Evolutionary conservation across 371 early-diverging fungal genomes (phyloP).

Genomic region (Rhizopus stolonifer): DNA sequence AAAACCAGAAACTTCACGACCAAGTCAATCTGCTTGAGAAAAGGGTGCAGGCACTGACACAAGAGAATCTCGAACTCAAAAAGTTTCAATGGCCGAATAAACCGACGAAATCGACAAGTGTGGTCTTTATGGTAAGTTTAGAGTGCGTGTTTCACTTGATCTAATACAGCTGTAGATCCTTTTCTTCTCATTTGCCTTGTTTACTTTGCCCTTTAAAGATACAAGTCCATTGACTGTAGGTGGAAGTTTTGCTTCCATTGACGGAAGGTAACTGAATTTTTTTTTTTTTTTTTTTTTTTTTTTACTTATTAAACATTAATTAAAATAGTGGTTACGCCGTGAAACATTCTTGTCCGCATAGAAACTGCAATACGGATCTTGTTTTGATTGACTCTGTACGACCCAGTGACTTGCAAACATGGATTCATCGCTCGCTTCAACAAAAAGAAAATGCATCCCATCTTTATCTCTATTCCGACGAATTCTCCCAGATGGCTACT

Average conservation of each 20-base stretch:
- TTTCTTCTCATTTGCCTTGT: constrained; percentile 62
- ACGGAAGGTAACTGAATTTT: not conserved
- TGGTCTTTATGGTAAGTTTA: constrained; percentile 68
- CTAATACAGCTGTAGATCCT: constrained; percentile 43
- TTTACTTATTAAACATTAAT: not conserved
- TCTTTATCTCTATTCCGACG: constrained; percentile 41
- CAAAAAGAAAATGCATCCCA: constrained; percentile 2
- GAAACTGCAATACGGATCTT: constrained; percentile 24
- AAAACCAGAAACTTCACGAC: constrained; percentile 59
- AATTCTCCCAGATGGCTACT: constrained; percentile 41
- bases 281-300: not conserved
- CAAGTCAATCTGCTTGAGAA: constrained; percentile 64
- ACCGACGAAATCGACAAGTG: constrained; percentile 47
- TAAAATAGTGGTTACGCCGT: constrained; percentile 7
- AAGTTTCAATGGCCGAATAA: constrained; percentile 1
- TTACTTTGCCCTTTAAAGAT: constrained; percentile 53
- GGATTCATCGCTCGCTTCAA: constrained; percentile 35
- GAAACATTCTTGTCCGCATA: constrained; percentile 7
- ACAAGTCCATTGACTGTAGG: constrained; percentile 55
- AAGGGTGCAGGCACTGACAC: constrained; percentile 32
- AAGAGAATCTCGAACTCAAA: constrained; percentile 30
- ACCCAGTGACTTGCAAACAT: constrained; percentile 36
- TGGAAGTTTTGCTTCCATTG: constrained; percentile 19
- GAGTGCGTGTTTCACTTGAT: not conserved
- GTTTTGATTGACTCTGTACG: constrained; percentile 39